Evolutionary conservation across 805 yeast genomes (phyloP).

Genomic region (Wickerhamomyces alni): DNA sequence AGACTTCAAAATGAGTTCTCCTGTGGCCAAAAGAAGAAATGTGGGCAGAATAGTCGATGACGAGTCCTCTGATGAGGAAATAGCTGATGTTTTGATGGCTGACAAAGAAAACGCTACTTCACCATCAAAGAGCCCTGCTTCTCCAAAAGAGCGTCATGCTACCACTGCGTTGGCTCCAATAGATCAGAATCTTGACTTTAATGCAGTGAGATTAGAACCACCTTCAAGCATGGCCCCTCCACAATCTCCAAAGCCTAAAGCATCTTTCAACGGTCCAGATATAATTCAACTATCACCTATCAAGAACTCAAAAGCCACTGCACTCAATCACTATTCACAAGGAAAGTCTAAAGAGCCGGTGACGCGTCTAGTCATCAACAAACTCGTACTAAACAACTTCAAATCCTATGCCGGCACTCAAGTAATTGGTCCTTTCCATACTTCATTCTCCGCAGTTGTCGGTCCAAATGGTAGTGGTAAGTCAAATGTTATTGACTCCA

Average conservation of each 20-base stretch:
- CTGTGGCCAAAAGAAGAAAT: slow-evolving; percentile 20
- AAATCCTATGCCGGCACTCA: slow-evolving; percentile 95
- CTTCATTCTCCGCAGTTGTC: slow-evolving; percentile 93
- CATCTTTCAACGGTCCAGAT: slow-evolving; percentile 31
- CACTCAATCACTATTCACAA: slow-evolving; percentile 23
- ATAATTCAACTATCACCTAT: slow-evolving; percentile 35
- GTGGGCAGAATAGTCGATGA: slow-evolving; percentile 9
- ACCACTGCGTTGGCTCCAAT: slow-evolving; percentile 16
- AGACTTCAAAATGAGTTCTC: slow-evolving; percentile 19
- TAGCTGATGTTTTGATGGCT: slow-evolving; percentile 6
- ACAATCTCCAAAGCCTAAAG: slow-evolving; percentile 30
- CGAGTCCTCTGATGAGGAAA: slow-evolving; percentile 12
- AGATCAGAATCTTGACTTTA: slow-evolving; percentile 14
- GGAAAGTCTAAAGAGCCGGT: slow-evolving; percentile 29
- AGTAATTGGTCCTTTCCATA: slow-evolving; percentile 88
- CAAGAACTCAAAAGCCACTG: slow-evolving; percentile 28
- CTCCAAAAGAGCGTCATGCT: slow-evolving; percentile 18
- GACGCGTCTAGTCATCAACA: slow-evolving; percentile 66
- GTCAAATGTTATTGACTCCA: slow-evolving; percentile 94
- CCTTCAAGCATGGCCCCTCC: slow-evolving; percentile 8
- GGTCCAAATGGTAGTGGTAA: slow-evolving; percentile 99
- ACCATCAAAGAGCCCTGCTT: slow-evolving; percentile 20
- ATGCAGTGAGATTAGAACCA: slow-evolving; percentile 14
- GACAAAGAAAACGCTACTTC: slow-evolving; percentile 21
- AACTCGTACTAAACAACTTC: slow-evolving; percentile 74